These are phyloP conservation scores for Stenocarpella maydis DNA, from an alignment of 2,329 filamentous ascomycete species.

Conservation along the genomic window DNA sequence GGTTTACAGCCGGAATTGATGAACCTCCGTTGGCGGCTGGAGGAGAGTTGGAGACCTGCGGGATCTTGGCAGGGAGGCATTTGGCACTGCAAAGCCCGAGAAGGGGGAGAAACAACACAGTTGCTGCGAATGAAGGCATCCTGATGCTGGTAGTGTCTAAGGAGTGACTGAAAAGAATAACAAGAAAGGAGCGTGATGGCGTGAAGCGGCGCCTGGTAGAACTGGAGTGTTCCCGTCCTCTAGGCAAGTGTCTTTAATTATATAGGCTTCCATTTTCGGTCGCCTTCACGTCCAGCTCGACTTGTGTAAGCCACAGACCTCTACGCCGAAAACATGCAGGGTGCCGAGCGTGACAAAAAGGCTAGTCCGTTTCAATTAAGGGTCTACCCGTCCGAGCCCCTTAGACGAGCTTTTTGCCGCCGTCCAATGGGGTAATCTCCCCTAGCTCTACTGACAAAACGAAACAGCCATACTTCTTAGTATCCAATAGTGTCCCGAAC, in stretches of 20 bases:
- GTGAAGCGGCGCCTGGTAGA: neutral
- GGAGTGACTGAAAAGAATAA: conserved; percentile 7
- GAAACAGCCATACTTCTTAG: conserved; percentile 27
- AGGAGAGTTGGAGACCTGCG: neutral
- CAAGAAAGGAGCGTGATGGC: conserved; percentile 10
- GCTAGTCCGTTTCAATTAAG: conserved; percentile 18
- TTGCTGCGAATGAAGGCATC: conserved; percentile 32
- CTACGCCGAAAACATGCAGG: conserved; percentile 18
- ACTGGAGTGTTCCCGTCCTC: neutral
- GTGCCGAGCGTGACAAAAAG: conserved; percentile 19
- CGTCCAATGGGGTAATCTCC: conserved; percentile 12
- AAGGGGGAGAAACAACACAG: conserved; percentile 26
- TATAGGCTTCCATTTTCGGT: neutral
- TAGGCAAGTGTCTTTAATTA: neutral
- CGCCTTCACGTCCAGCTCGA: neutral
- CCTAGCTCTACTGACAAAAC: neutral
- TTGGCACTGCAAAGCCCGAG: conserved; percentile 23
- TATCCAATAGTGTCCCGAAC: conserved; percentile 24
- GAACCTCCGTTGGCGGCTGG: neutral
- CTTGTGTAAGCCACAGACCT: neutral
- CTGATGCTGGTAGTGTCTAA: conserved; percentile 25
- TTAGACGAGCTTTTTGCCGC: conserved; percentile 23
- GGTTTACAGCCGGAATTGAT: neutral
- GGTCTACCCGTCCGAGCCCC: conserved; percentile 16
- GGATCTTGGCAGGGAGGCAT: neutral